Percentiles rank a stretch among this genome's conserved stretches.
These are phyloP conservation scores for Vitis rupestris DNA, from an alignment of 164 flowering plant genomes.

Conservation along the genomic window DNA sequence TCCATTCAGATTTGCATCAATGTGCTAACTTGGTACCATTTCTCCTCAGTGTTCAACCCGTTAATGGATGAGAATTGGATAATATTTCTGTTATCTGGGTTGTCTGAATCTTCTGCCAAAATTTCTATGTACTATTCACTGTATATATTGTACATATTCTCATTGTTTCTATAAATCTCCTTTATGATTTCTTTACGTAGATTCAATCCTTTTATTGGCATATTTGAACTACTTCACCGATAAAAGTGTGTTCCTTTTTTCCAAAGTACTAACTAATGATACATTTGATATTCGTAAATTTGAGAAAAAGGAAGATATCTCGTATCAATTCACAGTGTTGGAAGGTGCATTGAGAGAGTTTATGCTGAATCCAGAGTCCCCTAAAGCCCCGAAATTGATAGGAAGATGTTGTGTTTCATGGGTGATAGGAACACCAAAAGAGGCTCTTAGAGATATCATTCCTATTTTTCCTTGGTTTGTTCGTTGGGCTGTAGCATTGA, in stretches of 20 bases:
- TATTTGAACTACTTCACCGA: neutral
- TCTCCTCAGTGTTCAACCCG: neutral
- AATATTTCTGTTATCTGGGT: neutral
- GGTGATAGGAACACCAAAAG: too few relatives aligned
- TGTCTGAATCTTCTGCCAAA: neutral
- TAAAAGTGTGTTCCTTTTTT: neutral
- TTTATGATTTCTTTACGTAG: neutral
- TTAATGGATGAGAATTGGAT: neutral
- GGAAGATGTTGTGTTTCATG: too few relatives aligned
- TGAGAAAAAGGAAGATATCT: too few relatives aligned
- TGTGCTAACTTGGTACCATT: constrained; percentile 32
- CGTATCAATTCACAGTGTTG: too few relatives aligned
- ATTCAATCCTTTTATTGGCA: neutral
- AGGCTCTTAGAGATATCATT: too few relatives aligned
- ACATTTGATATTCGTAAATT: too few relatives aligned
- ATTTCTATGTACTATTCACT: neutral
- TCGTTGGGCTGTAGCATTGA: too few relatives aligned
- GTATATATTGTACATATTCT: constrained; percentile 4
- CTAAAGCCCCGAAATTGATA: too few relatives aligned
- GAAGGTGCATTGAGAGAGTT: too few relatives aligned
- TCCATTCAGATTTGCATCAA: constrained; percentile 31
- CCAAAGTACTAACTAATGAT: too few relatives aligned
- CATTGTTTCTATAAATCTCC: neutral
- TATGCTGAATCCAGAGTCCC: too few relatives aligned
- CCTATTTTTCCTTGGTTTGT: too few relatives aligned